Base-by-base conservation (phyloP, 2,329 filamentous ascomycete species). In the Aureobasidium sp. region DNA sequence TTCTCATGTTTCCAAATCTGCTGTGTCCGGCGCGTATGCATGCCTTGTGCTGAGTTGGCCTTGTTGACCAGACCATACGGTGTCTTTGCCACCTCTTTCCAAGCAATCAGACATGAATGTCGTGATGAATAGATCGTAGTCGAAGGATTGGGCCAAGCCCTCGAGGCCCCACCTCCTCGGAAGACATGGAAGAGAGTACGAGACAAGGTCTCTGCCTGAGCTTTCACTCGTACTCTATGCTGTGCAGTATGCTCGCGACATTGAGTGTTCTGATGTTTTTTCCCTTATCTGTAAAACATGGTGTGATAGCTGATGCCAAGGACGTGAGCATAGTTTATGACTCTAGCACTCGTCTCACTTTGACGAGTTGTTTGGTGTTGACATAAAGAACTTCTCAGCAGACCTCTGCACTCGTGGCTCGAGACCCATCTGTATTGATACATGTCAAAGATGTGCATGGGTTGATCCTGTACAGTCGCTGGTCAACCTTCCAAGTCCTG, bases 401-500 rank as follows among this genome's bases (percentile, higher is more conserved):
- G 3, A 32, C 10, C 29, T 2, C 37, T 56, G 39, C 52, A 56
- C n/a, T 56, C 37, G 53, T 34, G 46, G 20, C 20, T 56, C 37
- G 53, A 44, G 46, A 41, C 20, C 27, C 27, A 36, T 44, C n/a
- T 7, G 42, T 10, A 36, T 26, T 32, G 41, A 15, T 57, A 57
- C 53, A 57, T 57, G 41, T 57, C 53, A 57, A 39, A 55, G 51
- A 55, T 26, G 36, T 55, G 51, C 37, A 55, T 42, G 46, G 13
- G 26, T 10, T 2, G 26, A 10, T 29, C 20, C 23, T n/a, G 34
- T 26, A 53, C 7, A 5, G 51, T 42, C 29, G 52, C 42, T 26
- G 7, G 13, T 10, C 5, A 27, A 10, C 29, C 20, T 20, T 46
- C 39, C 41, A 20, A n/a, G 41, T 39, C 50, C 34, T 48, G 46